Percentiles rank a stretch among this genome's conserved stretches.
Evolutionary conservation across 257 asterid species (phyloP).

Genomic region (Solanum paucissectum): DNA sequence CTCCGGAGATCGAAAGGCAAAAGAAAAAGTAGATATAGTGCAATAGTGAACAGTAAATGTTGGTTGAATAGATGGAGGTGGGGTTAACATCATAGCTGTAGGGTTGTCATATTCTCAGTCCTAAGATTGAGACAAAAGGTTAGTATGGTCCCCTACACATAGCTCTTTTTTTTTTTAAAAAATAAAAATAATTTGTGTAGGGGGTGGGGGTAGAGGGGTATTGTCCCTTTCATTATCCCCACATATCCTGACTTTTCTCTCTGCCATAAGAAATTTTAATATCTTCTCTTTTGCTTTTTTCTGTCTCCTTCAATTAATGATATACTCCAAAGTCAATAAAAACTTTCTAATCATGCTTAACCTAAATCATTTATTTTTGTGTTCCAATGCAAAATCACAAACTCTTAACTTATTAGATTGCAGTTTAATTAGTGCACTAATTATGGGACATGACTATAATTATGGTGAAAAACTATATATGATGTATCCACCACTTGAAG

Average conservation of each 20-base stretch:
- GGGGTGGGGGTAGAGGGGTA: background rate
- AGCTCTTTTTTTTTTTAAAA: background rate
- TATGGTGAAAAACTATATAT: background rate
- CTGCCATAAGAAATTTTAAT: background rate
- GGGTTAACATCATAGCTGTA: conserved; percentile 10
- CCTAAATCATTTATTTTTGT: background rate
- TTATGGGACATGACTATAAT: background rate
- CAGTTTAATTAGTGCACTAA: background rate
- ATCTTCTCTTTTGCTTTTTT: background rate
- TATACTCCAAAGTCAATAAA: background rate
- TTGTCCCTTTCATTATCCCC: conserved; percentile 14
- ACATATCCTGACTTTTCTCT: conserved; percentile 4
- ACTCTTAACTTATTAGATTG: background rate
- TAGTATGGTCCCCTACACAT: conserved; percentile 16
- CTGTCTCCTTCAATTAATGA: background rate
- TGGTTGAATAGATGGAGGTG: background rate
- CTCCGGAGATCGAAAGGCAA: fast-evolving
- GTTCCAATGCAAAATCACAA: background rate
- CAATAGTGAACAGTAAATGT: background rate
- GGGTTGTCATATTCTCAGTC: conserved; percentile 10
- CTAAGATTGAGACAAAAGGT: conserved; percentile 6
- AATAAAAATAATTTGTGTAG: background rate
- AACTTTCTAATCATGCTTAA: background rate
- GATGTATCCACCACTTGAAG: background rate
- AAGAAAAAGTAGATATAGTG: background rate